Percentiles rank a stretch among this genome's conserved stretches.
phyloP scores from a whole-genome alignment of 1,284 basidiomycete species.

The Neotropicomus parvogracilis region DNA sequence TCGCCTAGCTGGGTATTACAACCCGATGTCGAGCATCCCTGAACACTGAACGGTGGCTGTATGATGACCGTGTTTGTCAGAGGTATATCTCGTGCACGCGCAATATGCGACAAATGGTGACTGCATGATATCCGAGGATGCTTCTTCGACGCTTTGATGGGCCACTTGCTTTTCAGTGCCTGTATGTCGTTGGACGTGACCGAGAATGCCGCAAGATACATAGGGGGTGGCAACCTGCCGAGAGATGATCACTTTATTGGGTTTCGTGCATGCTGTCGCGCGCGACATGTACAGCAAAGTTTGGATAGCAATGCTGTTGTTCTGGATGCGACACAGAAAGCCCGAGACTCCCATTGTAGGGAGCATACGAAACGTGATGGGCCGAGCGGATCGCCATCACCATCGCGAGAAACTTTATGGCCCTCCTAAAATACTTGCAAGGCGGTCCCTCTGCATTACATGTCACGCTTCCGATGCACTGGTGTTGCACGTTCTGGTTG shows the following conservation, averaged over 20 bases:
- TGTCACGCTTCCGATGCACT: not conserved
- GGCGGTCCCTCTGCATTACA: too few relatives aligned
- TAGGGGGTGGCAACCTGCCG: not conserved
- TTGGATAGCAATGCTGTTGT: not conserved
- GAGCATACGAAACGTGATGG: conserved; percentile 1
- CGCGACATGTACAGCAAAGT: not conserved
- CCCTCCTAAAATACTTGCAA: too few relatives aligned
- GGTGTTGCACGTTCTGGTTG: not conserved
- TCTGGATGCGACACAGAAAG: not conserved
- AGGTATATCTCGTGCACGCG: too few relatives aligned
- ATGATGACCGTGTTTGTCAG: too few relatives aligned
- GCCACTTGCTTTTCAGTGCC: too few relatives aligned
- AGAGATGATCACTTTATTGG: not conserved
- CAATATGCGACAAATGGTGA: too few relatives aligned
- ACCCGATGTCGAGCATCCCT: too few relatives aligned
- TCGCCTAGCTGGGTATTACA: too few relatives aligned
- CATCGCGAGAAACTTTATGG: not conserved
- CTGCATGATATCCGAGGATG: too few relatives aligned
- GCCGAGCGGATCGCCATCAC: not conserved
- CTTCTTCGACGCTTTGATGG: too few relatives aligned
- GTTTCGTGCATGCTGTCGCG: not conserved
- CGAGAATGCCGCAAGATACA: not conserved
- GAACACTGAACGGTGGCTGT: too few relatives aligned
- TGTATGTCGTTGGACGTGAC: too few relatives aligned
- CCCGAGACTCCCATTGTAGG: not conserved